Percentiles rank a stretch among this genome's conserved stretches.
Evolutionary conservation across 805 yeast genomes (phyloP).

Genomic region (Yarrowia sp.): DNA sequence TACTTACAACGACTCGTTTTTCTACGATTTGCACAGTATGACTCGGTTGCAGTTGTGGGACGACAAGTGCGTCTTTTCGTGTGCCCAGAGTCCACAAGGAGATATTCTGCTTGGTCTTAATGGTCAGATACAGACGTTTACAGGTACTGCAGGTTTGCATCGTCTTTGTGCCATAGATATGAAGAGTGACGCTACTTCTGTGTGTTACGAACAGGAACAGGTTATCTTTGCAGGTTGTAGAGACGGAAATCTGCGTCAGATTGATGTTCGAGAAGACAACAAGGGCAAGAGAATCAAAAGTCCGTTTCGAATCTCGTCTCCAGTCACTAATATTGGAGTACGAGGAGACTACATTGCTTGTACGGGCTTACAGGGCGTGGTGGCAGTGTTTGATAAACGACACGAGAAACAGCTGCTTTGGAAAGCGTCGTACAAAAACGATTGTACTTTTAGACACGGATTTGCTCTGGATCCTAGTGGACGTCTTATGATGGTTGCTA

Average conservation of each 20-base stretch:
- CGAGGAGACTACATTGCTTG: constrained; percentile 27
- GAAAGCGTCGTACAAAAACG: constrained; percentile 25
- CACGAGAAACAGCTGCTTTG: neutral
- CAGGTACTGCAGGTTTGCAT: neutral
- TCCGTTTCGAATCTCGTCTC: constrained; percentile 27
- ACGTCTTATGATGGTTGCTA: constrained; percentile 26
- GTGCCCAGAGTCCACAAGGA: constrained; percentile 29
- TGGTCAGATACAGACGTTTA: neutral
- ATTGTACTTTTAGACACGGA: constrained; percentile 23
- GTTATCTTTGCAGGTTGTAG: neutral
- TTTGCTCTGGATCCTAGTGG: constrained; percentile 26
- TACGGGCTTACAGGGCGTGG: constrained; percentile 31
- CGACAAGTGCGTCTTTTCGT: constrained; percentile 26
- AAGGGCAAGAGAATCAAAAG: neutral
- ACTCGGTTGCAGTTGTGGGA: constrained; percentile 26
- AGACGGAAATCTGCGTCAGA: constrained; percentile 12
- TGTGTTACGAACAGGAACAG: neutral
- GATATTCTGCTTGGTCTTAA: constrained; percentile 16
- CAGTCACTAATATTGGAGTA: constrained; percentile 31
- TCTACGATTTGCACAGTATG: constrained; percentile 28
- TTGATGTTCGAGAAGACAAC: constrained; percentile 14
- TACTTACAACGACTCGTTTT: neutral
- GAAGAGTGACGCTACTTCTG: constrained; percentile 7
- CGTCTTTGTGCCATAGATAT: neutral
- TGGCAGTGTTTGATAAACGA: constrained; percentile 28